These are phyloP conservation scores for Didymella arachidicola DNA, from an alignment of 2,329 filamentous ascomycete genomes.

Conservation along the genomic window DNA sequence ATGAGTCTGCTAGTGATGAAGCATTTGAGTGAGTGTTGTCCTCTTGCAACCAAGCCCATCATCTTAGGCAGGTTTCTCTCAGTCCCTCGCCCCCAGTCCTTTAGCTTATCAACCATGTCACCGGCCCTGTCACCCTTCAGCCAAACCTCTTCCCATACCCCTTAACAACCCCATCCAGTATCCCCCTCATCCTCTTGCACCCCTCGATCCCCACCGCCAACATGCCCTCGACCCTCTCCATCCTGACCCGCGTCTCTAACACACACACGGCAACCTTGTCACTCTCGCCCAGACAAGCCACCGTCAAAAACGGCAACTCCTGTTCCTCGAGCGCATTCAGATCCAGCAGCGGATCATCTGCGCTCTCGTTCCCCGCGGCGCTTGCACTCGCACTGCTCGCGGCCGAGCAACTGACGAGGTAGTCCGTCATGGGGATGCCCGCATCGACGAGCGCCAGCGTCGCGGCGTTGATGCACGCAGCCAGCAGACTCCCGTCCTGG, in stretches of 20 bases:
- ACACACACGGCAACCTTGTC: constrained; percentile 81
- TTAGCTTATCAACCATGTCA: too few species aligned
- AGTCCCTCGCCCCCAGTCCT: too few species aligned
- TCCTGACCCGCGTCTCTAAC: constrained; percentile 89
- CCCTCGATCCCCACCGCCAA: constrained; percentile 90
- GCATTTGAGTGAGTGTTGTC: too few species aligned
- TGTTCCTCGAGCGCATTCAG: constrained; percentile 81
- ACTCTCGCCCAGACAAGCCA: constrained; percentile 77
- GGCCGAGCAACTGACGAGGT: constrained; percentile 86
- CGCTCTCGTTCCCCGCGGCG: constrained; percentile 65
- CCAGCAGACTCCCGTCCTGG: constrained; percentile 88
- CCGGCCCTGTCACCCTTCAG: constrained; percentile 14
- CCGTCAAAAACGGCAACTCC: constrained; percentile 87
- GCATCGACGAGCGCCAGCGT: constrained; percentile 94
- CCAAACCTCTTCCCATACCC: constrained; percentile 47
- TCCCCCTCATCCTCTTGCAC: constrained; percentile 82
- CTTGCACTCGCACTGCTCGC: constrained; percentile 70
- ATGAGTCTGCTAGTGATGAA: too few species aligned
- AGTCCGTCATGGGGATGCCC: constrained; percentile 93
- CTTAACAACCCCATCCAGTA: constrained; percentile 78
- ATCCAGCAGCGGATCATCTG: constrained; percentile 79
- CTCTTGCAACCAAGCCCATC: too few species aligned
- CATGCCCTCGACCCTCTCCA: constrained; percentile 86
- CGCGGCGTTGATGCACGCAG: constrained; percentile 87
- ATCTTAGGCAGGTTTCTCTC: too few species aligned